These are phyloP conservation scores for Cryphonectria radicalis DNA, from an alignment of 2,329 filamentous ascomycete species.

Conservation along the genomic window DNA sequence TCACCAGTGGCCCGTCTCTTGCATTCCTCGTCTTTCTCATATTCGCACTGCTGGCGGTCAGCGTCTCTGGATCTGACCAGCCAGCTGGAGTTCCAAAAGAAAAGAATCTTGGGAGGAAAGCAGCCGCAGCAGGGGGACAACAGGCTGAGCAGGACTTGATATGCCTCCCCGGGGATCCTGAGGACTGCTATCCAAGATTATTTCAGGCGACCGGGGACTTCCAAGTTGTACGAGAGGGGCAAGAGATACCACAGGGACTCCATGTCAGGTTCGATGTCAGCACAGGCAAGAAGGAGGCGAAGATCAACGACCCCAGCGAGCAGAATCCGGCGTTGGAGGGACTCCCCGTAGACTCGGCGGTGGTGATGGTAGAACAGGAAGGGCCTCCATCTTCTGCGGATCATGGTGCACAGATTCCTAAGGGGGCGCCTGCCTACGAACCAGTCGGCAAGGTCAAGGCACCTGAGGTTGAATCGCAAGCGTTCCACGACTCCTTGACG, in stretches of 20 bases:
- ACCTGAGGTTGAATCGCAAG: constrained; percentile 46
- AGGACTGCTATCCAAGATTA: constrained; percentile 68
- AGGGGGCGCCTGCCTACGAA: constrained; percentile 61
- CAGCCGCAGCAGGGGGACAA: constrained; percentile 3
- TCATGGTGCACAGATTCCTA: constrained; percentile 43
- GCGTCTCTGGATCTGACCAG: constrained; percentile 7
- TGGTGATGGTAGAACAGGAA: constrained; percentile 58
- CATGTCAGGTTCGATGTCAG: constrained; percentile 69
- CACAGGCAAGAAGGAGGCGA: constrained; percentile 68
- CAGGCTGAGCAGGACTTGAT: constrained; percentile 54
- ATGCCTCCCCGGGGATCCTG: constrained; percentile 62
- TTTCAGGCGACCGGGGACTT: constrained; percentile 70
- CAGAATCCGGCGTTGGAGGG: constrained; percentile 51
- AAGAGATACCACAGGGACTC: constrained; percentile 67
- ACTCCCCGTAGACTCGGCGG: constrained; percentile 55
- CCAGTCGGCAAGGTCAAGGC: constrained; percentile 60
- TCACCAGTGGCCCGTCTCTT: constrained; percentile 9
- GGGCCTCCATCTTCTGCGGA: constrained; percentile 48
- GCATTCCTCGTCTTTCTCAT: constrained; percentile 22
- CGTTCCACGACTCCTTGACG: constrained; percentile 53
- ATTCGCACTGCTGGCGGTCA: constrained; percentile 23
- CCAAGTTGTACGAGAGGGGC: constrained; percentile 64
- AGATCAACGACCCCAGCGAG: constrained; percentile 65
- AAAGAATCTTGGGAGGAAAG: neutral
- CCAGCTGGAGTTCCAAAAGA: neutral